Percentiles rank a stretch among this genome's conserved stretches.
These are phyloP conservation scores for Fusarium protoensiforme DNA, from an alignment of 2,329 filamentous ascomycete genomes.

Conservation along the genomic window DNA sequence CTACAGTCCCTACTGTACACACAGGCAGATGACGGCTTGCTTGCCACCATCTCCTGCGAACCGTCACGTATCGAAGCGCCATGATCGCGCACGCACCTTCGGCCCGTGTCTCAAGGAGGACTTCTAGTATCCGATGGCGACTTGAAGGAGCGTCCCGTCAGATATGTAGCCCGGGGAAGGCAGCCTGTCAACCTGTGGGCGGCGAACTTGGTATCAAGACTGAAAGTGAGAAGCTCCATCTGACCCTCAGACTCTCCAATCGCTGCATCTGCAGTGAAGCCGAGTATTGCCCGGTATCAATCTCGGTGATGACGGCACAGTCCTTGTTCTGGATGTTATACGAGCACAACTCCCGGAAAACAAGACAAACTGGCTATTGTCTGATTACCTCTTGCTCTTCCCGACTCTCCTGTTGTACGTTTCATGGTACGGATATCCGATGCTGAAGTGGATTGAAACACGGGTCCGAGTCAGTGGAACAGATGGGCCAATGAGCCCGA, in stretches of 20 bases:
- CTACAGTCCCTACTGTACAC: conserved; percentile 1
- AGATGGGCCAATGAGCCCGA: background rate
- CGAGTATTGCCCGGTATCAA: background rate
- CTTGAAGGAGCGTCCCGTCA: background rate
- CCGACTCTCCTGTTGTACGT: conserved; percentile 6
- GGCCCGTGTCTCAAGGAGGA: conserved; percentile 21
- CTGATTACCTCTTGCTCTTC: conserved; percentile 10
- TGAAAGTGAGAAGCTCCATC: background rate
- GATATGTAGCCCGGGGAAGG: background rate
- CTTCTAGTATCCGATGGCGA: conserved; percentile 2
- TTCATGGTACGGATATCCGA: conserved; percentile 4
- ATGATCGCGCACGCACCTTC: conserved; percentile 12
- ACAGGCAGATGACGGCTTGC: conserved; percentile 1
- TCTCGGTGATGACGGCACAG: background rate
- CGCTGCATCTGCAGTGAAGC: background rate
- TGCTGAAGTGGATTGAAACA: conserved; percentile 4
- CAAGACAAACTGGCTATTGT: background rate
- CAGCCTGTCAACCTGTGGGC: background rate
- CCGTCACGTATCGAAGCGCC: background rate
- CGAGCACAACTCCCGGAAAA: conserved; percentile 12
- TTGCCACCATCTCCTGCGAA: conserved; percentile 4
- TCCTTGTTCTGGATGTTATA: background rate
- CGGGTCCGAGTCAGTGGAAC: background rate
- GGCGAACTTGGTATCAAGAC: background rate
- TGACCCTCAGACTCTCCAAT: background rate